Evolutionary conservation across 805 yeast species (phyloP).

Genomic region (Candida golubevii): DNA sequence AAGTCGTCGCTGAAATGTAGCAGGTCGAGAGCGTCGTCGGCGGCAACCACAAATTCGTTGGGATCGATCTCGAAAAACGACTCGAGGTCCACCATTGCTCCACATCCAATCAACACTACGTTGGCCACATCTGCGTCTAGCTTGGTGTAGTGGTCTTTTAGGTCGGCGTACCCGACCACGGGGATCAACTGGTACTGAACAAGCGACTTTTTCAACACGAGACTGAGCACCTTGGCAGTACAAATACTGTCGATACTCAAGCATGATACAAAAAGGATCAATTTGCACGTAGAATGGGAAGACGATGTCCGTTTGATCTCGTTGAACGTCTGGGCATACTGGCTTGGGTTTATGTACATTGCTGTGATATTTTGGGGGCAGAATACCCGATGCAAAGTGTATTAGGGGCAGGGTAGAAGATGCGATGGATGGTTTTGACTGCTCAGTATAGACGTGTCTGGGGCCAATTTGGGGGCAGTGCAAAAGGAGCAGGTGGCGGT

Average conservation of each 20-base stretch:
- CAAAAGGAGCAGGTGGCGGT: no score
- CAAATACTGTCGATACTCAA: constrained; percentile 89
- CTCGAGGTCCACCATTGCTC: constrained; percentile 85
- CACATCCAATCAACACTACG: constrained; percentile 84
- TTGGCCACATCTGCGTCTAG: constrained; percentile 74
- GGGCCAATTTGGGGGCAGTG: no score
- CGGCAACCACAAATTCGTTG: constrained; percentile 40
- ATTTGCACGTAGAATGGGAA: constrained; percentile 88
- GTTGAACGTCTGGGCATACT: constrained; percentile 63
- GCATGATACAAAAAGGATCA: constrained; percentile 86
- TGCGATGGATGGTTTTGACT: no score
- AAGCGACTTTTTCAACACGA: constrained; percentile 70
- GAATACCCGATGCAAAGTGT: no score
- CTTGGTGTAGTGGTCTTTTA: constrained; percentile 55
- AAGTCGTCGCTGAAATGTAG: constrained; percentile 9
- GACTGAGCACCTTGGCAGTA: constrained; percentile 72
- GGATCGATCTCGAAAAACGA: constrained; percentile 62
- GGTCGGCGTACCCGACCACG: constrained; percentile 84
- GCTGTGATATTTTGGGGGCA: neutral
- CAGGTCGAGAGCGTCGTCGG: constrained; percentile 16
- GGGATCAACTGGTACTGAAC: constrained; percentile 88
- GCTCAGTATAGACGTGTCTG: no score
- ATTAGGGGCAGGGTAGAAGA: no score
- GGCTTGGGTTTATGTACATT: constrained; percentile 74
- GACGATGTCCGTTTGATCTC: constrained; percentile 67